Conservation (phyloP, 225 moss, liverwort and hornwort genomes). For the Anthoceros angustus region DNA sequence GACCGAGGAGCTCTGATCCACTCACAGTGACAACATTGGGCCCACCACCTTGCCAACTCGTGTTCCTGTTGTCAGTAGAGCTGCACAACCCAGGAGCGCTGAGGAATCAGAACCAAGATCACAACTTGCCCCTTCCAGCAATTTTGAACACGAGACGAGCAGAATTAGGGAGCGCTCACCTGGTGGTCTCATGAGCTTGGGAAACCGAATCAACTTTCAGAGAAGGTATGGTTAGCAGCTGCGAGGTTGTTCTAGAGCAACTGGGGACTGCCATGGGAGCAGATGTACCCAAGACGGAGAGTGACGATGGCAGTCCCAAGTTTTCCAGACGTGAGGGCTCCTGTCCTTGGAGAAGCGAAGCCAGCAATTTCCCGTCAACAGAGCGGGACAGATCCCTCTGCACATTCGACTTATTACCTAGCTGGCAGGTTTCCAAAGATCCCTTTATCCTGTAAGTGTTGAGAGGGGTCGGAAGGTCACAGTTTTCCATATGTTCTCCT, state of each 20-base stretch:
- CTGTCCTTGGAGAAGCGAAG: slow-evolving; percentile 40
- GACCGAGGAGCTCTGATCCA: slow-evolving; percentile 47
- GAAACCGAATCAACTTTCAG: neutral
- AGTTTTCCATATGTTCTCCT: slow-evolving; percentile 43
- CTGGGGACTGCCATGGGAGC: slow-evolving; percentile 11
- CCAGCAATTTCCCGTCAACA: slow-evolving; percentile 31
- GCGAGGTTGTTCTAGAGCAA: slow-evolving; percentile 24
- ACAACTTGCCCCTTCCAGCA: neutral
- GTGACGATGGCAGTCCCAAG: slow-evolving; percentile 32
- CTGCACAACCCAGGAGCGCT: neutral
- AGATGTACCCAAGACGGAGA: slow-evolving; percentile 13
- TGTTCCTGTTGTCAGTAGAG: slow-evolving; percentile 55
- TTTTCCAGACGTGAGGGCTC: slow-evolving; percentile 44
- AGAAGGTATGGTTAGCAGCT: slow-evolving; percentile 34
- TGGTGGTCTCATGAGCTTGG: slow-evolving; percentile 3
- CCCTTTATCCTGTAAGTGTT: slow-evolving; percentile 24
- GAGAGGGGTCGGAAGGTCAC: slow-evolving; percentile 46
- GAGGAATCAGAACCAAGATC: neutral
- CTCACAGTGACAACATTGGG: slow-evolving; percentile 25
- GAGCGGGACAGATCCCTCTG: slow-evolving; percentile 25
- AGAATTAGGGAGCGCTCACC: neutral
- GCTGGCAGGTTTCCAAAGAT: slow-evolving; percentile 40
- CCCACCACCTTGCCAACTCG: slow-evolving; percentile 43
- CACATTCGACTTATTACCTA: slow-evolving; percentile 17
- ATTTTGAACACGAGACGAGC: neutral